Evolutionary conservation across 495 filamentous ascomycete species (phyloP), one percentile per base, ranked within the genome.

Genomic region (Penicillium arizonense): DNA sequence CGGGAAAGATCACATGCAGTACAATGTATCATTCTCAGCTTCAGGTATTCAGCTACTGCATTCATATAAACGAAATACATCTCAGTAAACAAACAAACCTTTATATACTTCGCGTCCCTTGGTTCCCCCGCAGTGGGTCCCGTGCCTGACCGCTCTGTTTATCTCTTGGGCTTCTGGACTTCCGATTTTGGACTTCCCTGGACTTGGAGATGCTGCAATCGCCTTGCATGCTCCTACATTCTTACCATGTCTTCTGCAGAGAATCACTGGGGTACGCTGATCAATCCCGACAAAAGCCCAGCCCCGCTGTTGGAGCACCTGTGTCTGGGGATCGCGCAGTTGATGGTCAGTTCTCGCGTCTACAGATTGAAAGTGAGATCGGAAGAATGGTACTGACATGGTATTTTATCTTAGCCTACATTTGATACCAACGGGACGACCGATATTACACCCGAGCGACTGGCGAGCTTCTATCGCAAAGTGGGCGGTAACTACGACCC

Each of bases 401-500:
- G 6, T 35, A 24, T 18, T 32, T 55, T 3, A 48, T 35, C 41
- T 24, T 39, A 82, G 65, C 70, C 75, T 36, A 75, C 84, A 10
- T 78, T 94, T 50, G 86, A 87, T 32, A 81, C 88, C 46, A 82
- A 71, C 57, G 82, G 83, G 32, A 78, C 81, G 5, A 71, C 71
- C 40, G 79, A 84, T 59, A 75, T 98, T 33, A 90, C 82, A 2
- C 92, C 95, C 0, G 73, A 81, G 34, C 95, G 97, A 67, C 79
- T 98, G 24, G 87, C 93, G 3, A 72, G 82, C 10, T 98, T 96
- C 74, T 98, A 98, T 71, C 87, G 86, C 57, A 77, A 82, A 36
- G 88, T 96, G 28, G 91, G 91, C 52, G 91, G 93, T 35, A 86
- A 97, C 67, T 96, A 91, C 67, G 93, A 98, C 64, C 74, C 79